These are phyloP conservation scores for Sherardia arvensis DNA, from an alignment of 257 asterid species.

Conservation along the genomic window DNA sequence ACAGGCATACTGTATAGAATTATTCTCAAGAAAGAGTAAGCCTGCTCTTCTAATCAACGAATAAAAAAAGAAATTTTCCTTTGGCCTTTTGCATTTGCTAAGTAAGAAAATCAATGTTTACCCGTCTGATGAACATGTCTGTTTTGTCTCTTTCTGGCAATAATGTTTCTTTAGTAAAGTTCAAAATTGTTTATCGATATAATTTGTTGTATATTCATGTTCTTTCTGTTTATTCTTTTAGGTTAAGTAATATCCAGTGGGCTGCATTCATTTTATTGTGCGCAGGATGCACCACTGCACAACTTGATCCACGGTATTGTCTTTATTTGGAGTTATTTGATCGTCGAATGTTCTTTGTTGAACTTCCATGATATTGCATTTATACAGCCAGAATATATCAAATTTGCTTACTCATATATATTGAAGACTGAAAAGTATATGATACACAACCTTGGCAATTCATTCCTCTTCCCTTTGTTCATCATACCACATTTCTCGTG, in stretches of 20 bases:
- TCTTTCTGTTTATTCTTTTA: constrained; percentile 15
- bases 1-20: constrained; percentile 86
- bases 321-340: constrained; percentile 12
- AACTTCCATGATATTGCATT: constrained; percentile 7
- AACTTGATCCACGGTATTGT: constrained; percentile 74
- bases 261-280: constrained; percentile 88
- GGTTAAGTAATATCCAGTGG: constrained; percentile 97
- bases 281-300: constrained; percentile 99
- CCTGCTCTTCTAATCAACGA: constrained; percentile 8
- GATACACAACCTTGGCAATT: background rate
- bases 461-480: constrained; percentile 13
- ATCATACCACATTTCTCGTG: constrained; percentile 20
- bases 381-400: background rate
- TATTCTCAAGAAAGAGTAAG: constrained; percentile 90
- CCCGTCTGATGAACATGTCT: background rate
- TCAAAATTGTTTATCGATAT: background rate
- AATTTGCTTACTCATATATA: background rate
- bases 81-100: background rate
- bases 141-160: background rate
- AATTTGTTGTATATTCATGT: background rate
- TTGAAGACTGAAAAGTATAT: background rate
- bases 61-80: background rate
- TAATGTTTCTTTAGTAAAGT: background rate
- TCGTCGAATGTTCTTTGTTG: constrained; percentile 6
- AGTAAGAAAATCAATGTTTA: background rate